Base-by-base conservation (phyloP, 108 stramenopile species). In the Nannochloropsis salina region DNA sequence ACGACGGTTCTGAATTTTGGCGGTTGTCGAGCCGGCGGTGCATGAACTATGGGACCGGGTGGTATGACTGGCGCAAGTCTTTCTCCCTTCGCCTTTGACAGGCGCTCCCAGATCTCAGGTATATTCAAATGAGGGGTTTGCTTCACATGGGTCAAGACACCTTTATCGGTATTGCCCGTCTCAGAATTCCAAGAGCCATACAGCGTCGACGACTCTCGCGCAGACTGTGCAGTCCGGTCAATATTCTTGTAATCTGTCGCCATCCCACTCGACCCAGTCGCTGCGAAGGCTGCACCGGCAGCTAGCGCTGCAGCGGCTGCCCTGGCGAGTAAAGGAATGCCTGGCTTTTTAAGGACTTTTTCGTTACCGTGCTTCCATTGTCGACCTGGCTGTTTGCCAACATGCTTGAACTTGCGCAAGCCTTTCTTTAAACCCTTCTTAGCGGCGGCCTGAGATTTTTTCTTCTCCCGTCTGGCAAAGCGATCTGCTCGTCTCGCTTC, bases 391-490 rank as follows among this genome's bases (percentile, higher is more conserved):
- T 8, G 61, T 74, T 74, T 74, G 61, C 61, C 61, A 4, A n/a
- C 61, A 74, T 74, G 61, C 61, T 74, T 74, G 3, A 74, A 15
- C n/a, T 74, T 74, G n/a, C n/a, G 61, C 61, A 74, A 15, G 15
- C 61, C 61, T 74, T 74, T 74, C 2, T 74, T 74, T n/a, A 74
- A n/a, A 15, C 61, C 61, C 61, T 74, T 74, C n/a, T 74, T 74
- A n/a, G n/a, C 61, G 61, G 15, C 20, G n/a, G 31, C 31, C 31
- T 31, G 31, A 31, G 31, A 31, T 31, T 31, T 31, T 31, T 31
- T 31, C 31, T 31, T 31, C 31, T 31, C 31, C 31, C 31, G 31
- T 31, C 0, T 31, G 1, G 31, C 31, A 31, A 31, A 1, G 31
- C 31, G 31, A 31, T 31, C 31, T 31, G 31, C 31, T 31, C 31